Conservation (phyloP, 2,329 filamentous ascomycete genomes). For the Colletotrichum euphorbiae region DNA sequence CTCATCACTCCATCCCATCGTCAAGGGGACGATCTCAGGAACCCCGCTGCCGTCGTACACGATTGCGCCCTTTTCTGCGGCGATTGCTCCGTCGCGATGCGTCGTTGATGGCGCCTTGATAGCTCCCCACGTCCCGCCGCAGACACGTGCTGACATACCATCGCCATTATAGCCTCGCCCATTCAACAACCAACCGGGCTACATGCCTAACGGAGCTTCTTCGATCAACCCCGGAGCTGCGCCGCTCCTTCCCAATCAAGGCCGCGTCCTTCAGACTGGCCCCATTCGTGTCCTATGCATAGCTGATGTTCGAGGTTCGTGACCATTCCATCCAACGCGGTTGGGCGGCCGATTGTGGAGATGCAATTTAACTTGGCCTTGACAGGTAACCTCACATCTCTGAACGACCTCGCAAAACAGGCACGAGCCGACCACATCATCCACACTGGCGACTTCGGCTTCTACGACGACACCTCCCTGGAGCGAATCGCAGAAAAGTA, state of each 20-base stretch:
- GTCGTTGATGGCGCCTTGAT: slow-evolving; percentile 2
- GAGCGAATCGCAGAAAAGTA: slow-evolving; percentile 99
- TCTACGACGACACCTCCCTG: slow-evolving; percentile 96
- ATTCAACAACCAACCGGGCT: slow-evolving; percentile 66
- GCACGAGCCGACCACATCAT: slow-evolving; percentile 97
- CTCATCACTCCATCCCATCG: neutral
- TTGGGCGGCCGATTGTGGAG: neutral
- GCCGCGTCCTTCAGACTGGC: slow-evolving; percentile 73
- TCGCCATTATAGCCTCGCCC: slow-evolving; percentile 51
- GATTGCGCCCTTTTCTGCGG: slow-evolving; percentile 2
- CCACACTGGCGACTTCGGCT: slow-evolving; percentile 98
- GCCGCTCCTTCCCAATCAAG: slow-evolving; percentile 75
- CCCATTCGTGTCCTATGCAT: slow-evolving; percentile 76
- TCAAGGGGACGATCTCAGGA: neutral
- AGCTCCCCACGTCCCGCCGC: slow-evolving; percentile 33
- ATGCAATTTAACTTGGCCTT: slow-evolving; percentile 4
- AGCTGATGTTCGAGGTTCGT: slow-evolving; percentile 77
- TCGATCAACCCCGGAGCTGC: slow-evolving; percentile 69
- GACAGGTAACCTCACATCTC: slow-evolving; percentile 89
- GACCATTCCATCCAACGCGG: slow-evolving; percentile 25
- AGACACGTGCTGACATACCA: slow-evolving; percentile 32
- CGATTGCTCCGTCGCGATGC: slow-evolving; percentile 13
- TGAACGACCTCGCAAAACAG: slow-evolving; percentile 96
- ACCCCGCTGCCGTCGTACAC: neutral
- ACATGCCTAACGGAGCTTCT: slow-evolving; percentile 72